Evolutionary conservation across 805 yeast species (phyloP).

Genomic region (Ogataea zsoltii): DNA sequence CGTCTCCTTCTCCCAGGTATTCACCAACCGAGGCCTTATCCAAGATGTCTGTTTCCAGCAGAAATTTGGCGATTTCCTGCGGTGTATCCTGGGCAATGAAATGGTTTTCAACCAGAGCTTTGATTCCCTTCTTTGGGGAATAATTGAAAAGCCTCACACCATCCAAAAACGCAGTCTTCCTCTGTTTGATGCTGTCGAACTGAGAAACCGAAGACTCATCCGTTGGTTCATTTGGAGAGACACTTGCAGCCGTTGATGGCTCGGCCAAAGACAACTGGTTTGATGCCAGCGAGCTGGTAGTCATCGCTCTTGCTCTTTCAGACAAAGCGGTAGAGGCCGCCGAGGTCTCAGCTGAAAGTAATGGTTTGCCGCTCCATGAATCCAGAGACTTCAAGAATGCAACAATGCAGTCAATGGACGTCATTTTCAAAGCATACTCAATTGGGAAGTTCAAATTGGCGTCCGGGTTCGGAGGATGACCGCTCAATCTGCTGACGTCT

Average conservation of each 20-base stretch:
- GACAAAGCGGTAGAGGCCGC: conserved; percentile 2
- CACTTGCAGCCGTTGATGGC: conserved; percentile 21
- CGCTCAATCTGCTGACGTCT: conserved; percentile 64
- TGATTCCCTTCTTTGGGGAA: conserved; percentile 81
- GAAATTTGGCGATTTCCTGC: conserved; percentile 68
- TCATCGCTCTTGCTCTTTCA: conserved; percentile 18
- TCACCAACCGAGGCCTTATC: conserved; percentile 89
- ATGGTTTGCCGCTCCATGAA: conserved; percentile 77
- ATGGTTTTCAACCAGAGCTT: conserved; percentile 56
- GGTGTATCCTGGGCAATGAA: conserved; percentile 67
- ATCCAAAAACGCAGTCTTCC: conserved; percentile 79
- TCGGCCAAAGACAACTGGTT: conserved; percentile 26
- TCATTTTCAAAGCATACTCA: conserved; percentile 82
- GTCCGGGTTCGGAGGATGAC: conserved; percentile 56
- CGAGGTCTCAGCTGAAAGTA: conserved; percentile 6
- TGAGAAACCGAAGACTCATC: conserved; percentile 48
- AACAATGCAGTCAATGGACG: conserved; percentile 76
- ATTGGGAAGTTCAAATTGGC: conserved; percentile 59
- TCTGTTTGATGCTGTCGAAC: conserved; percentile 79
- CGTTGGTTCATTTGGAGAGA: conserved; percentile 16
- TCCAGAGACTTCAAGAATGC: conserved; percentile 78
- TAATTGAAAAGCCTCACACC: conserved; percentile 79
- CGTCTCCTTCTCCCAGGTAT: conserved; percentile 86
- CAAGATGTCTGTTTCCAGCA: conserved; percentile 66
- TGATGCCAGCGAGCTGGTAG: conserved; percentile 28